Base-by-base conservation (phyloP, 371 early-diverging fungal species). In the Mucor racemosus region DNA sequence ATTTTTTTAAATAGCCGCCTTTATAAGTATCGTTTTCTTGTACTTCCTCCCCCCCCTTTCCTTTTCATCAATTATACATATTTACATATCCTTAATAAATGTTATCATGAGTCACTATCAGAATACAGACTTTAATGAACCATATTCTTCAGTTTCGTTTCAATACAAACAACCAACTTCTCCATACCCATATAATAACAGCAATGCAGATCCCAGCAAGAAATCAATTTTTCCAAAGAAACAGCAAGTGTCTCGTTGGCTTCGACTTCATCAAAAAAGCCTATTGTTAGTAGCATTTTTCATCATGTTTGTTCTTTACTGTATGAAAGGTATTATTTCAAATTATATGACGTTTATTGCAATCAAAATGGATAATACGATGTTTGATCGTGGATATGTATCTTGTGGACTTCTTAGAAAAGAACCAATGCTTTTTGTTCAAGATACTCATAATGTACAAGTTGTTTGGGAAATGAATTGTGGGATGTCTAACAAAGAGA, bases 401-500 rank as follows among this genome's bases (percentile, higher is more conserved):
- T 69, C 78, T 19, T 88, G 88, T 58, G 79, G 81, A 11, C 60
- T 76, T 13, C 74, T 86, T 41, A 76, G 88, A 62, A 88, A 88
- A 55, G 76, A 85, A 21, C 88, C 88, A 0, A 78, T 85, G 64
- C 65, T 88, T 17, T 86, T 77, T 67, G 81, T 88, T 17, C 77
- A 82, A 58, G 88, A 85, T 50, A 79, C 76, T 9, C 69, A 76
- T 10, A 77, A 83, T 40, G 74, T 85, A 15, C 78, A 86, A 58
- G 80, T 88, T 5, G 84, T 88, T 14, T 88, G 88, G 88, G 88
- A 88, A 46, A 80, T 82, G 75, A 88, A 86, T 50, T 88, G 88
- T 60, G 77, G 74, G 6, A 74, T 68, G 60, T 56, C 71, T 7
- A 48, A 74, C 34, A 73, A 78, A 14, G 78, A 84, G 19, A 81